Conservation (phyloP, 2,329 filamentous ascomycete species). For the Westerdykella ornata region DNA sequence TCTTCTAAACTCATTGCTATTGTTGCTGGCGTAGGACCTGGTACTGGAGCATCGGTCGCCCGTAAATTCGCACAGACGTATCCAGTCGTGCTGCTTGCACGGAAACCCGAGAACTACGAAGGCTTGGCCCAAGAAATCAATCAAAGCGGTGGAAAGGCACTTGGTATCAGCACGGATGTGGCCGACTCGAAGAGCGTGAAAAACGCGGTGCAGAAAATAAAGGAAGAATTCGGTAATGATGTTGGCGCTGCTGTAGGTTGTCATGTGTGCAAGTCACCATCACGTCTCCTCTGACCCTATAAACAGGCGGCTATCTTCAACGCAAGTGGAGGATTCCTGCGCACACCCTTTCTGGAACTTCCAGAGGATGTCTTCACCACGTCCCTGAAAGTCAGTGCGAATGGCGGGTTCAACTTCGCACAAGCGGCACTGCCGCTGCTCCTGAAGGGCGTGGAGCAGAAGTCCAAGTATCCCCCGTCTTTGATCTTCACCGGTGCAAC, state of each 20-base stretch:
- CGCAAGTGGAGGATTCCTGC: slow-evolving; percentile 52
- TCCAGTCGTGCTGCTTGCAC: slow-evolving; percentile 67
- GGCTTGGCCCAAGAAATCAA: slow-evolving; percentile 65
- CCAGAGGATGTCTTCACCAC: slow-evolving; percentile 51
- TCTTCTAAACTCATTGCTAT: slow-evolving; percentile 56
- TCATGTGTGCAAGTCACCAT: not conserved
- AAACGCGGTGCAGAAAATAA: slow-evolving; percentile 57
- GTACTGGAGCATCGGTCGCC: slow-evolving; percentile 59
- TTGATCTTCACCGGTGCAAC: slow-evolving; percentile 85
- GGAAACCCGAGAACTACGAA: slow-evolving; percentile 58
- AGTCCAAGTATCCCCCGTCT: slow-evolving; percentile 60
- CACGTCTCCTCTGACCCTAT: not conserved
- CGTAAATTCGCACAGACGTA: slow-evolving; percentile 58
- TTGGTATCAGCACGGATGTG: slow-evolving; percentile 64
- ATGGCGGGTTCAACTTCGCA: slow-evolving; percentile 70
- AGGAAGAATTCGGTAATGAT: slow-evolving; percentile 51
- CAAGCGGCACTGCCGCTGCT: slow-evolving; percentile 65
- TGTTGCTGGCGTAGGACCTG: slow-evolving; percentile 65
- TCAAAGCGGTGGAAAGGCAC: slow-evolving; percentile 57
- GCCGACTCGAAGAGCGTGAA: slow-evolving; percentile 50
- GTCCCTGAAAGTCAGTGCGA: slow-evolving; percentile 43
- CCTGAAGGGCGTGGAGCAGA: slow-evolving; percentile 50
- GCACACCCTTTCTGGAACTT: slow-evolving; percentile 57
- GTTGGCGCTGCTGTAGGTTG: slow-evolving; percentile 31
- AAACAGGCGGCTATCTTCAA: slow-evolving; percentile 61